These are phyloP conservation scores for Aspergillus udagawae DNA, from an alignment of 2,329 filamentous ascomycete species.

Conservation along the genomic window DNA sequence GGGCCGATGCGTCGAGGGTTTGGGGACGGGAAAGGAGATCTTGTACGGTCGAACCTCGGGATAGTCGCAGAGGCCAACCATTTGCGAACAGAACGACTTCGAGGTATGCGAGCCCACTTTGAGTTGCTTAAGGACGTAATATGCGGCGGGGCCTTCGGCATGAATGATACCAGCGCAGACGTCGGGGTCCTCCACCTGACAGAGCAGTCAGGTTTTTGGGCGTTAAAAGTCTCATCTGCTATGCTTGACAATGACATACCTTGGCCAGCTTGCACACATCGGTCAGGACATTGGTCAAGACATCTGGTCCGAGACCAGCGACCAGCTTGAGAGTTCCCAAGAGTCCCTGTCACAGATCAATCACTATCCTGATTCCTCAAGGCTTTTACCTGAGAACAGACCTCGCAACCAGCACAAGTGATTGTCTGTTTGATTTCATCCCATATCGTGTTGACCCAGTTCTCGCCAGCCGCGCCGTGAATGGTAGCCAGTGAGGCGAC, in stretches of 20 bases:
- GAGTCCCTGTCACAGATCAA: slow-evolving; percentile 19
- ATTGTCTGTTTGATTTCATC: slow-evolving; percentile 28
- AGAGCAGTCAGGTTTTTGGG: not conserved
- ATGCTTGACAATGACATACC: slow-evolving; percentile 18
- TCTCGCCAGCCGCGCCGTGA: slow-evolving; percentile 5
- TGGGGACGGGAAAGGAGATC: slow-evolving; percentile 43
- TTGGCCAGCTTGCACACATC: slow-evolving; percentile 35
- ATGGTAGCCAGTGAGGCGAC: slow-evolving; percentile 6
- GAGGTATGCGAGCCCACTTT: slow-evolving; percentile 48
- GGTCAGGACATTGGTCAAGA: slow-evolving; percentile 38
- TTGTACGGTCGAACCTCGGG: slow-evolving; percentile 44
- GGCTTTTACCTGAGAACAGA: not conserved
- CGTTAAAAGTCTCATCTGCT: not conserved
- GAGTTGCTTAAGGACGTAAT: slow-evolving; percentile 47
- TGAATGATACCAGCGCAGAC: slow-evolving; percentile 53
- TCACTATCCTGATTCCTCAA: not conserved
- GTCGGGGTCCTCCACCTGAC: slow-evolving; percentile 49
- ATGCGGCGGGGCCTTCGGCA: slow-evolving; percentile 52
- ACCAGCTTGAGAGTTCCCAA: slow-evolving; percentile 43
- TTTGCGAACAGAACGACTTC: slow-evolving; percentile 49
- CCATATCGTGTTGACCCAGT: slow-evolving; percentile 19
- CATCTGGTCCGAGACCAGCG: slow-evolving; percentile 41
- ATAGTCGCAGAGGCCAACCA: slow-evolving; percentile 53
- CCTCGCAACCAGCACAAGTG: slow-evolving; percentile 31
- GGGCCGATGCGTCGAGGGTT: slow-evolving; percentile 36